Base-by-base conservation (phyloP, 495 filamentous ascomycete genomes). In the Xylaria intraflava region DNA sequence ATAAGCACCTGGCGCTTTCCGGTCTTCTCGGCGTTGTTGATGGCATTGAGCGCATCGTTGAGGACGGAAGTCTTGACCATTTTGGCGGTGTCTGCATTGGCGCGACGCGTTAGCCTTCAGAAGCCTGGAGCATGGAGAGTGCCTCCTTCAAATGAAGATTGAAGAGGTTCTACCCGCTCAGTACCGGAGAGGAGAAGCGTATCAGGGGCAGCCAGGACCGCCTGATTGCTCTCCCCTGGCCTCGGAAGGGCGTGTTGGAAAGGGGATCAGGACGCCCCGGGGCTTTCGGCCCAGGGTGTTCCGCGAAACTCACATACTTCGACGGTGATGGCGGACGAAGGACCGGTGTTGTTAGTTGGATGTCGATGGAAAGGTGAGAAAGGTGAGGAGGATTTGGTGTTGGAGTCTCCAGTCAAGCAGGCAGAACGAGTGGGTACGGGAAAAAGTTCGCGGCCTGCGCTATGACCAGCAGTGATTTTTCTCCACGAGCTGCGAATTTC, bases 1-100 rank as follows among this genome's bases (percentile, higher is more conserved):
- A 98, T 94, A 65, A 97, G 73, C 64, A 96, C 93, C 78, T 98
- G 93, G 63, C 93, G 89, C 85, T 96, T 96, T 72, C 93, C 93
- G 62, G 85, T 80, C 85, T 97, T 96, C 83, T 98, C 93, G 80
- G 93, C 93, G 73, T 97, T 98, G 88, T 98, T 97, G 85, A 98
- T 95, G 81, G 85, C 83, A 73, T 97, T 97, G 63, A 98, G 89
- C 73, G 91, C 89, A 86, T 97, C 93, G 81, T 97, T 94, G 70
- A 98, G 90, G 71, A 95, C 90, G 69, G 88, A 94, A 64, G 93
- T 96, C 78, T 87, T 89, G 78, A 96, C 91, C 93, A 97, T 98
- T 70, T 83, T 96, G 81, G 70, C 82, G 82, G 77, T 72, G 48
- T 89, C 87, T 90, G 72, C 67, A 61, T 30, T 26, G 47, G 42